A percentile compares a stretch with the other conserved stretches of the same genome.
phyloP scores from a whole-genome alignment of 2,329 filamentous ascomycete genomes.

The Clarireedia homoeocarpa region DNA sequence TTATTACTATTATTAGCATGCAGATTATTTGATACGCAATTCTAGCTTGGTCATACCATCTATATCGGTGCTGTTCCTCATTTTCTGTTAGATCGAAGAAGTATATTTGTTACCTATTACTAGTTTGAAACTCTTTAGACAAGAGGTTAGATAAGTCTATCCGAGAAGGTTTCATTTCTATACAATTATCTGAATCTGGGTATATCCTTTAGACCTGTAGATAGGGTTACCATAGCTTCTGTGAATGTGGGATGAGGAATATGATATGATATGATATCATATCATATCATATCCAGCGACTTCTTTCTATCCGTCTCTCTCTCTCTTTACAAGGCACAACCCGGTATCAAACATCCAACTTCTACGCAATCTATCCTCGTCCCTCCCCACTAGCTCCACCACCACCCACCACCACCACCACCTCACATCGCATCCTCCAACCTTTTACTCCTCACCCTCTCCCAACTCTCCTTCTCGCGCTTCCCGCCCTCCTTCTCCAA shows the following conservation, averaged over 20 bases:
- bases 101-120: too few species aligned
- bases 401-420: background rate
- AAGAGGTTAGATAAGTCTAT: too few species aligned
- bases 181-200: background rate
- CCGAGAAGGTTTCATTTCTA: background rate
- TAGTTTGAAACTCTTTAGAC: too few species aligned
- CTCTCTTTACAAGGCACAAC: background rate
- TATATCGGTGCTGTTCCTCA: too few species aligned
- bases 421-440: constrained; percentile 37
- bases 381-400: background rate
- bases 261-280: too few species aligned
- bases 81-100: too few species aligned
- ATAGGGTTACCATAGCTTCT: background rate
- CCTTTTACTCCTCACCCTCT: constrained; percentile 40
- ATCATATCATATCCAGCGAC: background rate
- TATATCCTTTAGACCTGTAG: background rate
- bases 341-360: background rate
- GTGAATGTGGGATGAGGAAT: too few species aligned
- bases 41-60: too few species aligned
- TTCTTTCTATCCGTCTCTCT: background rate
- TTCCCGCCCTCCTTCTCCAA: constrained; percentile 36
- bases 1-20: too few species aligned
- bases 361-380: background rate
- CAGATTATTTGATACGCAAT: too few species aligned
- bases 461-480: constrained; percentile 39